A percentile compares a stretch with the other conserved stretches of the same genome.
Conservation (phyloP, 73 alveolate species). For the Paramecium tetraurelia region DNA sequence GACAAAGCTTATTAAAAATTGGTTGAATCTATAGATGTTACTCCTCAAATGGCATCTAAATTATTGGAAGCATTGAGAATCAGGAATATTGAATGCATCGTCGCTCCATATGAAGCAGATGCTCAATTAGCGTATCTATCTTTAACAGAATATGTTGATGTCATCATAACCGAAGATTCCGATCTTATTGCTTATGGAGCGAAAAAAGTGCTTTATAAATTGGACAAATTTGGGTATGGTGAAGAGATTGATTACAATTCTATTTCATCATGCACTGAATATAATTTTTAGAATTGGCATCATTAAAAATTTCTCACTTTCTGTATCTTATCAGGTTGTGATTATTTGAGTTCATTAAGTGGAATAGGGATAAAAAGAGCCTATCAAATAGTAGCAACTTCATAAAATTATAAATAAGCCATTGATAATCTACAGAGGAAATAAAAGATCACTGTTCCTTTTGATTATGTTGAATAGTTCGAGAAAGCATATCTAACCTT, state of each 20-base stretch:
- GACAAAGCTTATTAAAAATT: conserved; percentile 76
- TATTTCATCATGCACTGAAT: conserved; percentile 66
- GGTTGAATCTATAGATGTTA: conserved; percentile 85
- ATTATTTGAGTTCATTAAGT: conserved; percentile 87
- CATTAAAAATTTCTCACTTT: conserved; percentile 80
- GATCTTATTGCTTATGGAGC: conserved; percentile 97
- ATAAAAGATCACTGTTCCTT: conserved; percentile 72
- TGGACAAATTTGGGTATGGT: conserved; percentile 65
- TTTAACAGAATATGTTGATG: conserved; percentile 81
- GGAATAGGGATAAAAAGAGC: conserved; percentile 77
- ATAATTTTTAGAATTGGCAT: conserved; percentile 75
- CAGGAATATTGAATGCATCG: conserved; percentile 76
- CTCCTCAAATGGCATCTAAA: conserved; percentile 88
- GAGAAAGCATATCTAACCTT: conserved; percentile 92
- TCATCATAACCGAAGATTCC: conserved; percentile 96
- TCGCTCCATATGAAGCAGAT: conserved; percentile 99
- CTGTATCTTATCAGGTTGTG: conserved; percentile 98
- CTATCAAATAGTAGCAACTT: conserved; percentile 32
- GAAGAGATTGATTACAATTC: conserved; percentile 74
- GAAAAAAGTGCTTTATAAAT: conserved; percentile 82
- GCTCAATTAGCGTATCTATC: conserved; percentile 93
- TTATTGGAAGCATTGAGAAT: conserved; percentile 68
- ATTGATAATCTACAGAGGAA: conserved; percentile 51
- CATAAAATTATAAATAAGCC: conserved; percentile 23
- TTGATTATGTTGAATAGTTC: conserved; percentile 80